These are phyloP conservation scores for Monoraphidium neglectum DNA, from an alignment of 139 green algal genomes.

Conservation along the genomic window DNA sequence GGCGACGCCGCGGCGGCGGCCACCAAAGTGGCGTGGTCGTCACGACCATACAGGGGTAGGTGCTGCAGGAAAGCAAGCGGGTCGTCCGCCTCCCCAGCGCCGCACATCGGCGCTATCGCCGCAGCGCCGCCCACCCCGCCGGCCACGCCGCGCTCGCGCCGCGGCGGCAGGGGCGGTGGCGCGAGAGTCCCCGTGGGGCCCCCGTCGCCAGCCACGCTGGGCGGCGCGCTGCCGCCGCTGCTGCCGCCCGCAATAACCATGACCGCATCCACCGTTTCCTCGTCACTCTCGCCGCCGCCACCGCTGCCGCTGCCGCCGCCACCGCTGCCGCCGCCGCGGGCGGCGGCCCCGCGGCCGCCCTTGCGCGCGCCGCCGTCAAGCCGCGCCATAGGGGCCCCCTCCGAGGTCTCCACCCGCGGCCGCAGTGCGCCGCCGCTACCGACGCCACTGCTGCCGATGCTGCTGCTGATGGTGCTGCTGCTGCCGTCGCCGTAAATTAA, in stretches of 20 bases:
- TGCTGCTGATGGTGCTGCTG: conserved; percentile 3
- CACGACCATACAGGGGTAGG: conserved; percentile 60
- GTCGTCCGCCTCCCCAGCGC: conserved; percentile 3
- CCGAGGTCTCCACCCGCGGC: no score
- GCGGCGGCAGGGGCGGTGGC: background rate
- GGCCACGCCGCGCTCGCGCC: background rate
- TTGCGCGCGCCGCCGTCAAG: no score
- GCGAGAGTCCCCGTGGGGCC: background rate
- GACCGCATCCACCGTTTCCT: background rate
- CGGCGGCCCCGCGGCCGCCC: no score
- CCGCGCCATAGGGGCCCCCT: no score
- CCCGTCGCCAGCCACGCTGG: background rate
- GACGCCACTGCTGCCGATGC: background rate
- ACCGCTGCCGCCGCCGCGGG: no score
- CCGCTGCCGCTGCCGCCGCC: no score
- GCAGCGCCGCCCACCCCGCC: background rate
- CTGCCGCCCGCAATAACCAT: background rate
- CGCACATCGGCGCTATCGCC: background rate
- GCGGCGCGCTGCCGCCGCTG: background rate
- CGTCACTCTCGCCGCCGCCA: no score
- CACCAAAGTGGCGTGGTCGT: conserved; percentile 47
- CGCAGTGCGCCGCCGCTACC: background rate
- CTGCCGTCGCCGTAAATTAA: conserved; percentile 1
- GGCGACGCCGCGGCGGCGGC: background rate
- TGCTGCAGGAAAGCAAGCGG: conserved; percentile 28